These are phyloP conservation scores for Epichloe aotearoae DNA, from an alignment of 2,329 filamentous ascomycete species.

Conservation along the genomic window DNA sequence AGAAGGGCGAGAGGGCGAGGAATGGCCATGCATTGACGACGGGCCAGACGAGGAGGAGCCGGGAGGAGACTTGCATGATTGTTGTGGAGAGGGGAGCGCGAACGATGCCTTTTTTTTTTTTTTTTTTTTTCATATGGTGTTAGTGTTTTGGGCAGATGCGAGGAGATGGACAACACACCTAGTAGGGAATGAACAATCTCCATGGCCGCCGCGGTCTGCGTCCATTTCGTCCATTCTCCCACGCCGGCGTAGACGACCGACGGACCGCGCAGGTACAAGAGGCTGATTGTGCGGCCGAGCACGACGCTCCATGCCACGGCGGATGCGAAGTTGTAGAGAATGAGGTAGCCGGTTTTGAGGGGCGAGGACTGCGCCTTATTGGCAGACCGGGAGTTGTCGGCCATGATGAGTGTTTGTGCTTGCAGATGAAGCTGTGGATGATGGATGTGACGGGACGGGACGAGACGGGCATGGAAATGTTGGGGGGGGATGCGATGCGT, in stretches of 20 bases:
- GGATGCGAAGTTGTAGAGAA: conserved; percentile 73
- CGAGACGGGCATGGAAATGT: neutral
- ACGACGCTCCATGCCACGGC: conserved; percentile 68
- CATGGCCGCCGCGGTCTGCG: conserved; percentile 70
- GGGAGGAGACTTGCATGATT: conserved; percentile 75
- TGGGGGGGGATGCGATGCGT: neutral
- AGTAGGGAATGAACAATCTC: conserved; percentile 73
- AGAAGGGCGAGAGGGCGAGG: conserved; percentile 47
- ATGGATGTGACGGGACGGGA: neutral
- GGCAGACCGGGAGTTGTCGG: neutral
- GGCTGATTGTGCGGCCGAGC: conserved; percentile 49
- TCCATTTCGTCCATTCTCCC: conserved; percentile 59
- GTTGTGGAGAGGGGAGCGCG: conserved; percentile 78
- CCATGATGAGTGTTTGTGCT: neutral
- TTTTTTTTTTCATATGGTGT: neutral
- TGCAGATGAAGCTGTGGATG: neutral
- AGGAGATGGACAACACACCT: conserved; percentile 35
- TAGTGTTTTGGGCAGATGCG: neutral
- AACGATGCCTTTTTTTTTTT: conserved; percentile 54
- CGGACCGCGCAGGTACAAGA: conserved; percentile 42
- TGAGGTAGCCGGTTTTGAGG: conserved; percentile 54
- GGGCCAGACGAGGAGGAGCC: conserved; percentile 80
- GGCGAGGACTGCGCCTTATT: conserved; percentile 1
- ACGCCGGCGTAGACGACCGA: conserved; percentile 46
- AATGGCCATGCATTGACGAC: conserved; percentile 63